Base-by-base conservation (phyloP, 208 protist species). In the Acanthamoeba healyi region DNA sequence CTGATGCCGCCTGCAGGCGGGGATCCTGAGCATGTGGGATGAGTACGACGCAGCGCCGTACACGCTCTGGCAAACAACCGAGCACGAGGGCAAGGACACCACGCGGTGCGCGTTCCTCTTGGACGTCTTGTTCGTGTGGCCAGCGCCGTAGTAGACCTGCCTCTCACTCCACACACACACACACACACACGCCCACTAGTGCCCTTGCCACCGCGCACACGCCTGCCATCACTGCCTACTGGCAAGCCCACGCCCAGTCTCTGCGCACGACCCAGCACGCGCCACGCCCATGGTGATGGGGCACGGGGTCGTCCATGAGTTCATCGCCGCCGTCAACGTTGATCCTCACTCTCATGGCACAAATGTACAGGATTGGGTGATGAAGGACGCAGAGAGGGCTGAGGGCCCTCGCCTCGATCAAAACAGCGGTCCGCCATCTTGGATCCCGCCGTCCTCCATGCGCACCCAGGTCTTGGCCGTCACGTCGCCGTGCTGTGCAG, bases 381-480 rank as follows among this genome's bases (percentile, higher is more conserved):
- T 49, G 44, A 49, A 49, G 4, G 4, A 49, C 4, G 12, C 12
- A 49, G 44, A 51, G 17, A 51, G 10, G 14, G 46, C 17, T 51
- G 17, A 12, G 46, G 10, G 10, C 5, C 46, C 2, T 10, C 46
- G 0, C 1, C 46, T 0, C 17, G 0, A 10, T 72, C 34, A 72
- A 40, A 72, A 72, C 10, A 84, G 19, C 29, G 12, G 36, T 4
- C 74, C 74, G 22, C 38, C 34, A 51, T 84, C 74, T 38, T 32
- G 14, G 24, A 84, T 38, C 7, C 24, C 15, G 2, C 74, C 74
- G 19, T 84, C 38, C 74, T 84, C 74, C 74, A 84, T 84, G 0
- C 74, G 74, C 24, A 84, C 74, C 74, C 74, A 84, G 17, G 42
- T 84, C 44, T 84, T 44, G 42, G 44, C 74, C 34, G 22, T 14